Conservation (phyloP, 257 asterid species). For the Solanum rostratum region DNA sequence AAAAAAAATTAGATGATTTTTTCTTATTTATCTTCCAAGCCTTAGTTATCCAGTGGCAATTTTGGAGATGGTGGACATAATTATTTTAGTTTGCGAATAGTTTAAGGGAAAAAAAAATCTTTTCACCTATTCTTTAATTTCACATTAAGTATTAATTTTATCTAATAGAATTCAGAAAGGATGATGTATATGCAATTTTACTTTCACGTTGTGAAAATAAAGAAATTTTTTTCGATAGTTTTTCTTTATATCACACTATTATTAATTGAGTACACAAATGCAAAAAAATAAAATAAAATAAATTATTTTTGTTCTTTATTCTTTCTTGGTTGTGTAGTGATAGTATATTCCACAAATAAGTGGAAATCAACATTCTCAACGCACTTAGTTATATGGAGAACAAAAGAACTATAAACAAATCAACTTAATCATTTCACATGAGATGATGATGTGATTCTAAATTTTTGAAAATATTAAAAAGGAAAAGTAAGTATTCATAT, state of each 20-base stretch:
- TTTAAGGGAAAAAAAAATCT: background rate
- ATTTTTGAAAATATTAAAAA: background rate
- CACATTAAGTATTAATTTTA: too few relatives aligned
- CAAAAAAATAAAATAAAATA: background rate
- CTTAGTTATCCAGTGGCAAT: too few relatives aligned
- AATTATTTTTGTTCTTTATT: background rate
- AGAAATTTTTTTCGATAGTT: background rate
- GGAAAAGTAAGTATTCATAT: too few relatives aligned
- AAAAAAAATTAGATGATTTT: too few relatives aligned
- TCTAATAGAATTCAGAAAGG: too few relatives aligned
- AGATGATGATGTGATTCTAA: background rate
- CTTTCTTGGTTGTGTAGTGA: background rate
- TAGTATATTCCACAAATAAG: background rate
- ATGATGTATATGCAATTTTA: background rate
- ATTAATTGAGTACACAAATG: background rate
- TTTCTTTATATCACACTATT: background rate
- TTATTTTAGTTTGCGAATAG: too few relatives aligned
- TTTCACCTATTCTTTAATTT: too few relatives aligned
- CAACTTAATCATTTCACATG: background rate
- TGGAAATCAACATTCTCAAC: background rate
- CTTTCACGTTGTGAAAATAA: background rate
- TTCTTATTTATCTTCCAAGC: too few relatives aligned
- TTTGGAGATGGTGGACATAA: too few relatives aligned
- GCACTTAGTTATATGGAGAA: background rate
- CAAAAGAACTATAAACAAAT: background rate